Conservation (phyloP, 1,139 yeast species). For the Taiozyma sp. region DNA sequence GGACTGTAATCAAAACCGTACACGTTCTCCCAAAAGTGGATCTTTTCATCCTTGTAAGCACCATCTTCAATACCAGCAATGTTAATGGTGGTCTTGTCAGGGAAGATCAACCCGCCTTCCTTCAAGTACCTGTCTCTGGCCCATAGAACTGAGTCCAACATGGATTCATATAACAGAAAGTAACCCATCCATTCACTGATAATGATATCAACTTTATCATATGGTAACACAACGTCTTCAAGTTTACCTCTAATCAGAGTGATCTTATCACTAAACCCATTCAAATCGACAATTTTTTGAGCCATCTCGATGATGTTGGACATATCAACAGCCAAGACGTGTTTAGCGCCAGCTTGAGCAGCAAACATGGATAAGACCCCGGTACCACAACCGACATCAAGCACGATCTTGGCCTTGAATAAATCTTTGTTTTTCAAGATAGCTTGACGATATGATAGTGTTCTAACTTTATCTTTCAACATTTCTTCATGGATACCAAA, state of each 20-base stretch:
- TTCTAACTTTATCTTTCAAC: conserved; percentile 94
- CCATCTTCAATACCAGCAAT: conserved; percentile 95
- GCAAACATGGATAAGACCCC: conserved; percentile 98
- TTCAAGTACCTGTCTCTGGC: conserved; percentile 92
- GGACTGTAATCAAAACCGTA: conserved; percentile 93
- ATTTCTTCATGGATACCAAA: conserved; percentile 98
- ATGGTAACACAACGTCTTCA: conserved; percentile 89
- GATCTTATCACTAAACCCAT: conserved; percentile 84
- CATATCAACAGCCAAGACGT: conserved; percentile 96
- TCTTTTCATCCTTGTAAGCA: conserved; percentile 87
- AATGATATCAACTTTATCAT: conserved; percentile 80
- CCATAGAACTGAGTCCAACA: conserved; percentile 92
- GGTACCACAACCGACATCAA: conserved; percentile 98
- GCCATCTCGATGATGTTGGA: conserved; percentile 96
- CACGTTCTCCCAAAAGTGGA: conserved; percentile 94
- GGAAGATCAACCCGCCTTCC: conserved; percentile 84
- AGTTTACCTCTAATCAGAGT: conserved; percentile 88
- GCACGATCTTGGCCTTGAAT: conserved; percentile 90
- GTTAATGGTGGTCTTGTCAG: conserved; percentile 88
- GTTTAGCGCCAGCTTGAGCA: conserved; percentile 96
- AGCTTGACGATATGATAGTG: conserved; percentile 87
- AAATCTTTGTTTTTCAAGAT: conserved; percentile 85
- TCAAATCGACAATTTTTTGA: conserved; percentile 70
- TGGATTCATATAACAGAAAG: conserved; percentile 89
- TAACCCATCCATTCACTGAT: conserved; percentile 99